Percentiles rank a stretch among this genome's conserved stretches.
These are phyloP conservation scores for Colletotrichum viniferum DNA, from an alignment of 2,329 filamentous ascomycete genomes.

Conservation along the genomic window DNA sequence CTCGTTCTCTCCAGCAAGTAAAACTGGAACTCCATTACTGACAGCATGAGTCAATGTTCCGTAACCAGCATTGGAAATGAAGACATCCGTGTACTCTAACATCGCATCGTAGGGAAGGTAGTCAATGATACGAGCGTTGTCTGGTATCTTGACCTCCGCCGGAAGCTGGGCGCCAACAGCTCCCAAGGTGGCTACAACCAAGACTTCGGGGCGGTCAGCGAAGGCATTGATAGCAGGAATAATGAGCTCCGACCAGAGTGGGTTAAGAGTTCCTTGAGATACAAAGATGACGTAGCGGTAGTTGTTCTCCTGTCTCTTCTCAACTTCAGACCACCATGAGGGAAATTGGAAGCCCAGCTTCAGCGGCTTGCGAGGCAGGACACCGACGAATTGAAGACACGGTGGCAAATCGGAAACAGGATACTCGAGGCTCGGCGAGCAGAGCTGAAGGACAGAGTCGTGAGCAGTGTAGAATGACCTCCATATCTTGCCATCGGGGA, in stretches of 20 bases:
- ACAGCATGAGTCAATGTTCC: slow-evolving; percentile 50
- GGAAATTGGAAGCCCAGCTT: slow-evolving; percentile 37
- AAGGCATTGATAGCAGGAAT: slow-evolving; percentile 49
- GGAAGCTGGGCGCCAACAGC: slow-evolving; percentile 23
- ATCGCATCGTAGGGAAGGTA: slow-evolving; percentile 54
- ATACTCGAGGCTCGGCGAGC: slow-evolving; percentile 43
- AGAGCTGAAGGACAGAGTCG: slow-evolving; percentile 41
- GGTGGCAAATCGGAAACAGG: slow-evolving; percentile 37
- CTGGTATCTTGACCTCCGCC: slow-evolving; percentile 24
- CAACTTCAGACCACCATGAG: slow-evolving; percentile 49
- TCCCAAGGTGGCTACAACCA: slow-evolving; percentile 37
- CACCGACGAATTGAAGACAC: slow-evolving; percentile 48
- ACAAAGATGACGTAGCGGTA: slow-evolving; percentile 42
- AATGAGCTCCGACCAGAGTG: slow-evolving; percentile 44
- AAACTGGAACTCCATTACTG: slow-evolving; percentile 49
- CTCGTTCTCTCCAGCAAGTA: slow-evolving; percentile 45
- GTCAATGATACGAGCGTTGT: slow-evolving; percentile 48
- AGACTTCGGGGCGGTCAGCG: slow-evolving; percentile 38
- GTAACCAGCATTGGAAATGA: slow-evolving; percentile 55
- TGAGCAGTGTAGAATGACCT: slow-evolving; percentile 20
- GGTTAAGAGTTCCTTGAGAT: slow-evolving; percentile 50
- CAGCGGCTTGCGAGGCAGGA: slow-evolving; percentile 36
- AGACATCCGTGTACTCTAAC: slow-evolving; percentile 46
- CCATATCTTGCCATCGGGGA: background rate
- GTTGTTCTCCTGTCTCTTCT: slow-evolving; percentile 14